Conservation (phyloP, 1,139 yeast species). For the Hansenula lynferdii region DNA sequence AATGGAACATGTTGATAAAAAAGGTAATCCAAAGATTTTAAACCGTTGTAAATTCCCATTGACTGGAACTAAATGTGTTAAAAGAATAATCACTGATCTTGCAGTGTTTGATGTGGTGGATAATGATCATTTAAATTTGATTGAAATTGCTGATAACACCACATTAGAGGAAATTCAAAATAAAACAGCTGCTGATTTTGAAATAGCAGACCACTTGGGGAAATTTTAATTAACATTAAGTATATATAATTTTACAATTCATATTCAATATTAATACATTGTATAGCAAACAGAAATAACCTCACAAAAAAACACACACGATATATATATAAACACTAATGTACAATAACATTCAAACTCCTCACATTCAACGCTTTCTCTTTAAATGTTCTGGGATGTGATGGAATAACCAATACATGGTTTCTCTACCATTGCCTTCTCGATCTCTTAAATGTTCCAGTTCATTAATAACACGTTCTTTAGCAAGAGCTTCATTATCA, state of each 20-base stretch:
- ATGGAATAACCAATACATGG: constrained; percentile 37
- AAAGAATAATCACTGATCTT: constrained; percentile 42
- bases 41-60: constrained; percentile 40
- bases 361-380: constrained; percentile 9
- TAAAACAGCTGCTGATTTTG: constrained; percentile 39
- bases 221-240: neutral
- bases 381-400: constrained; percentile 23
- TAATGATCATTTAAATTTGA: constrained; percentile 33
- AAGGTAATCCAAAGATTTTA: constrained; percentile 43
- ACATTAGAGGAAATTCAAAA: constrained; percentile 35
- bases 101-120: constrained; percentile 44
- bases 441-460: constrained; percentile 17
- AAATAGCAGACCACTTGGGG: constrained; percentile 29
- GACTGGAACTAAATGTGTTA: constrained; percentile 42
- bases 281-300: too few relatives aligned
- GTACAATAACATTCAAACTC: neutral
- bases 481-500: constrained; percentile 15
- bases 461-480: constrained; percentile 18
- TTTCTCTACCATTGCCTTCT: constrained; percentile 20
- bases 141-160: constrained; percentile 36
- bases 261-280: too few relatives aligned
- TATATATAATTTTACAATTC: too few relatives aligned
- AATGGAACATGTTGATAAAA: constrained; percentile 44
- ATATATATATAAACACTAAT: too few relatives aligned
- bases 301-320: neutral